phyloP scores from a whole-genome alignment of 306 rosid genomes.

The Castanea sativa region DNA sequence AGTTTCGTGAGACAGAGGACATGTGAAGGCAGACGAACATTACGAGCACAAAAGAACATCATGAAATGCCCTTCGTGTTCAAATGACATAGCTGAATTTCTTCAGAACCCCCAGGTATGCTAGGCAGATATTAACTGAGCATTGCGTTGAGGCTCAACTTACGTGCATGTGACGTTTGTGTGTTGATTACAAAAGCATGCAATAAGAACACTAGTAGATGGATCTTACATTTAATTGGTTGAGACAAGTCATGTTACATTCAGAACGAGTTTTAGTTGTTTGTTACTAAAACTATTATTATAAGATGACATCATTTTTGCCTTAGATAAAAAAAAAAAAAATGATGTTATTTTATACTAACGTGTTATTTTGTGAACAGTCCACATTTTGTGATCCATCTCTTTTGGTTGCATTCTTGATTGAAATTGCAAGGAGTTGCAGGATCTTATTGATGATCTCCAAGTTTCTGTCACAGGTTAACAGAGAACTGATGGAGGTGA shows the following conservation, averaged over 20 bases:
- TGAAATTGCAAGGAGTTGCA: background rate
- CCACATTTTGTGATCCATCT: background rate
- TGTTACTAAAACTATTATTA: background rate
- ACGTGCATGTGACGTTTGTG: too few species aligned
- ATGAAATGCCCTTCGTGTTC: constrained; percentile 75
- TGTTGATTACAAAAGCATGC: background rate
- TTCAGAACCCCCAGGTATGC: constrained; percentile 69
- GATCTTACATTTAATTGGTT: background rate
- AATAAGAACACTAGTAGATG: background rate
- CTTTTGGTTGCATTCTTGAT: background rate
- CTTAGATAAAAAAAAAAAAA: background rate
- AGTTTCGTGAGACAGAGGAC: constrained; percentile 45
- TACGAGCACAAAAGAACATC: constrained; percentile 59
- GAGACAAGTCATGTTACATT: too few species aligned
- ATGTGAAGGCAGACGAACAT: constrained; percentile 42
- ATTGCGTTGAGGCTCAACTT: background rate
- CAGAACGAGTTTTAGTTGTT: background rate
- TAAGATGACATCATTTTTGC: background rate
- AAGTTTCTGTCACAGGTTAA: constrained; percentile 53
- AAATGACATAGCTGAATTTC: constrained; percentile 62
- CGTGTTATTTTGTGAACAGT: background rate
- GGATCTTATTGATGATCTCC: constrained; percentile 4
- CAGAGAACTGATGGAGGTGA: constrained; percentile 50
- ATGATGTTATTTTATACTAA: background rate
- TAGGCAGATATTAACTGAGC: background rate